These are phyloP conservation scores for Lenzites betulinus DNA, from an alignment of 768 basidiomycete genomes.

Conservation along the genomic window DNA sequence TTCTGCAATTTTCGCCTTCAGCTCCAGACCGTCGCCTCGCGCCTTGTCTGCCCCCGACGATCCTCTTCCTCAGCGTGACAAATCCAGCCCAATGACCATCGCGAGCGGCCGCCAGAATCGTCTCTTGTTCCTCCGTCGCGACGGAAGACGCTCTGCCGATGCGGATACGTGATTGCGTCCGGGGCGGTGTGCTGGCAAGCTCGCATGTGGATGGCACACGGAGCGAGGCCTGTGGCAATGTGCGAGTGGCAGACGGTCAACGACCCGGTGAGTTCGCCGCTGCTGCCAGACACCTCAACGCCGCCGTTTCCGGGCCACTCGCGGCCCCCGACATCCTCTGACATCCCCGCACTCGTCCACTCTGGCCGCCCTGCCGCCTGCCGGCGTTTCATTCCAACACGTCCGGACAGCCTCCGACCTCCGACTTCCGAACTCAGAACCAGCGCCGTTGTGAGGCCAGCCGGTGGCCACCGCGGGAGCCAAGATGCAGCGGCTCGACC, in stretches of 20 bases:
- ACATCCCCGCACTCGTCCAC: not conserved
- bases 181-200: constrained; percentile 12
- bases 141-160: not conserved
- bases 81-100: not conserved
- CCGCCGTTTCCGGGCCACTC: not conserved
- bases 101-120: not conserved
- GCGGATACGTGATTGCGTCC: constrained; percentile 5
- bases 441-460: not conserved
- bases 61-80: constrained; percentile 5
- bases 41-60: constrained; percentile 11
- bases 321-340: not conserved
- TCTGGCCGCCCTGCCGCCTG: not conserved
- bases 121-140: constrained; percentile 3
- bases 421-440: not conserved
- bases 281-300: not conserved
- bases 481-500: not conserved
- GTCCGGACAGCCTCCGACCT: not conserved
- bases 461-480: not conserved
- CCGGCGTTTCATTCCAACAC: not conserved
- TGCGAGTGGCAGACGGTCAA: not conserved
- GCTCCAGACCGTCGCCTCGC: constrained; percentile 10
- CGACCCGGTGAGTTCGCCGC: not conserved
- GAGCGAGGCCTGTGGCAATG: constrained; percentile 8
- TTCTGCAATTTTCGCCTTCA: constrained; percentile 3
- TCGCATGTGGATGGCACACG: constrained; percentile 10